Evolutionary conservation across 2,329 filamentous ascomycete genomes (phyloP), one percentile per base, ranked within the genome.

Genomic region (Fusarium anthophilum): DNA sequence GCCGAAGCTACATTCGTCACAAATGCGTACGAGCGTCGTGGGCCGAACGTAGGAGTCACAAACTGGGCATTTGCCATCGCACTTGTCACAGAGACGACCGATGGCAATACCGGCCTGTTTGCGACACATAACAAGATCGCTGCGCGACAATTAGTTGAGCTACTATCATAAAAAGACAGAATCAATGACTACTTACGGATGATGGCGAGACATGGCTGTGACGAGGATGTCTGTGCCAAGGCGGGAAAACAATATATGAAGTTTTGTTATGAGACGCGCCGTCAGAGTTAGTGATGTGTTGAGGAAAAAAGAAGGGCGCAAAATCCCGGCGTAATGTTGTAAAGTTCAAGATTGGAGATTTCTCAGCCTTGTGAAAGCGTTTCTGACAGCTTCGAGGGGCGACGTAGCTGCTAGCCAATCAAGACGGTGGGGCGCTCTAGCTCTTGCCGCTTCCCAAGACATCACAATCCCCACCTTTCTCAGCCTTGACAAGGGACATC

Each of bases 41-140:
- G 96, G 96, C 22, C 96, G 95, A 74, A 99, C 96, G 89, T 99
- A 99, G 70, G 94, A 97, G 83, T 99, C 96, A 91, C 96, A 99
- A 70, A 99, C 95, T 76, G 96, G 96, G 81, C 96, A 99, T 87
- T 99, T 99, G 84, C 96, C 96, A 86, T 99, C 96, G 88, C 96
- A 99, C 87, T 99, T 99, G 87, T 99, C 96, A 89, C 96, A 99
- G 82, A 99, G 94, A 65, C 96, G 95, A 82, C 96, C 96, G 89
- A 99, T 98, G 80, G 95, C 94, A 83, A 98, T 98, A 85, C 96
- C 96, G 70, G 96, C 89, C 84, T 98, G 96, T 87, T 99, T 99
- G 87, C 96, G 95, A 90, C 96, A 99, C 96, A 98, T 98, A 79
- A 99, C 96, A 77, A 99, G 92, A 88, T 99, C 96, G 84, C 92